Conservation (phyloP, 345 rosid genomes). For the thale cress (Arabidopsis thaliana) region TAIR10.1 NC_003076.8:23528501-23529000, state of each 20-base stretch:
- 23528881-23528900: slow-evolving; percentile 21
- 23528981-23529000: slow-evolving; percentile 93
- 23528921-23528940: slow-evolving; percentile 97
- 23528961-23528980: slow-evolving; percentile 82
- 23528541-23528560: slow-evolving; percentile 23
- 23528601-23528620: neutral
- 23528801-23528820: slow-evolving; percentile 3
- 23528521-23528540: neutral
- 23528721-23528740: slow-evolving; percentile 96
- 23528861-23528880: neutral
- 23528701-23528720: slow-evolving; percentile 17
- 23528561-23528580: slow-evolving; percentile 14
- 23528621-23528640: neutral
- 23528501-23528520: slow-evolving; percentile 75
- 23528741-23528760: slow-evolving; percentile 84
- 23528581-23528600: neutral
- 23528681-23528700: neutral
- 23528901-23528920: slow-evolving; percentile 70
- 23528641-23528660: neutral
- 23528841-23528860: neutral
- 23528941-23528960: slow-evolving; percentile 85
- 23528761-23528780: slow-evolving; percentile 98
- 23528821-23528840: neutral
- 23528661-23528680: neutral
- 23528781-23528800: slow-evolving; percentile 27